These are phyloP conservation scores for Triticum timopheevii DNA, from an alignment of 176 grass and related monocot genomes.

Conservation along the genomic window DNA sequence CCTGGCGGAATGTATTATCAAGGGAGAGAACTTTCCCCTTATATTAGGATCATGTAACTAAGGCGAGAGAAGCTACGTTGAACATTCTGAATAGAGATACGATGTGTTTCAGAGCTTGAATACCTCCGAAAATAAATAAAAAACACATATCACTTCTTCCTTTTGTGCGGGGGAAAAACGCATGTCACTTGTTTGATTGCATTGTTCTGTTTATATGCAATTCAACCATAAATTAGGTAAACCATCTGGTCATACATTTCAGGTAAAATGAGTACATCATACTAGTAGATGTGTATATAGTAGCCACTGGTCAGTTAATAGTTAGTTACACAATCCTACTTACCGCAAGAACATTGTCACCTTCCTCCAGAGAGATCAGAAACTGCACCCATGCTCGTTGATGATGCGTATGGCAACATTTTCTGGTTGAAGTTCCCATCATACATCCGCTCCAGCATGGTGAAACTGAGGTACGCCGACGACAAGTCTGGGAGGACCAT, in stretches of 20 bases:
- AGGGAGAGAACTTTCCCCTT: too few relatives aligned
- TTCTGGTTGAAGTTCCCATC: background rate
- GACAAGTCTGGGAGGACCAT: conserved; percentile 28
- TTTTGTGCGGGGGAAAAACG: too few relatives aligned
- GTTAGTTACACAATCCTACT: background rate
- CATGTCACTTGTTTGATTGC: too few relatives aligned
- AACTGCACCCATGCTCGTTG: background rate
- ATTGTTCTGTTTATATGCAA: too few relatives aligned
- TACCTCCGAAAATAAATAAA: too few relatives aligned
- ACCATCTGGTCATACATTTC: background rate
- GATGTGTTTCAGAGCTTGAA: too few relatives aligned
- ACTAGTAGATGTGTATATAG: background rate
- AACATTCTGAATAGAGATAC: too few relatives aligned
- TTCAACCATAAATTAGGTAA: background rate
- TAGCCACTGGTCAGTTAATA: background rate
- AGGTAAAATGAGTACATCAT: background rate
- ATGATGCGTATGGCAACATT: background rate
- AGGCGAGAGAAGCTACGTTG: too few relatives aligned
- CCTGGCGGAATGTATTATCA: too few relatives aligned
- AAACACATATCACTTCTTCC: too few relatives aligned
- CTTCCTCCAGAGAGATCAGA: background rate
- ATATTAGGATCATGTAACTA: too few relatives aligned
- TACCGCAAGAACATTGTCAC: background rate
- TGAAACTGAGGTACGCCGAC: background rate
- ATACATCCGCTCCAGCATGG: background rate